Base-by-base conservation (phyloP, 495 filamentous ascomycete genomes). In the Aspergillus diversus region DNA sequence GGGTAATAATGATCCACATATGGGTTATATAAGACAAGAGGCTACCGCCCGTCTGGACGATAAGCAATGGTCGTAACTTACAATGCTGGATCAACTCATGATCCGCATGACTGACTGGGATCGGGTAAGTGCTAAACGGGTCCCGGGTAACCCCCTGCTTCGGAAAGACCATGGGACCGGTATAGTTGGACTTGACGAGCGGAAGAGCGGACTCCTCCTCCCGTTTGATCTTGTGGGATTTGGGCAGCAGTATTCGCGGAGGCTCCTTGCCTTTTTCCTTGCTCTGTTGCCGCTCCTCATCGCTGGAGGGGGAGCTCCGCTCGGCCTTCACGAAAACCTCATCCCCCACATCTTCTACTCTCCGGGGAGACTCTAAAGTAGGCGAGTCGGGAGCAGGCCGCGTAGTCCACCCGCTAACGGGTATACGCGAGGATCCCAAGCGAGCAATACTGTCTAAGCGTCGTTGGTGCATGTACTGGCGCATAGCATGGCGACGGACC, bases 401-500 rank as follows among this genome's bases (percentile, higher is more conserved):
- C 33, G 58, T 60, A 37, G 67, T 57, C 70, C 70, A 70, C 21
- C 66, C 65, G 53, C 65, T 56, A 47, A 63, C 59, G 42, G 68
- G 65, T 32, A 66, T 54, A 55, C 70, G 68, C 54, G 70, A 64
- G 8, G 68, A 60, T 17, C 63, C 70, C 16, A 73, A 52, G 48
- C 70, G 66, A 48, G 70, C 68, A 57, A 73, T 73, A 52, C 70
- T 66, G 56, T 73, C 70, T 34, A 73, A 59, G 21, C 70, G 70
- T 37, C 70, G 65, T 54, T 73, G 68, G 39, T 69, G 68, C 70
- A 73, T 73, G 55, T 73, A 73, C 59, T 73, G 68, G 46, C 70
- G 70, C 70, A 73, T 73, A 8, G 70, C 70, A 73, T 73, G 70
- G 11, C 70, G 70, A 34, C 70, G 70, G 39, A 73, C 70, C 55